These are phyloP conservation scores for Pseudoscleropodium purum DNA, from an alignment of 225 moss, liverwort and hornwort genomes.

Conservation along the genomic window DNA sequence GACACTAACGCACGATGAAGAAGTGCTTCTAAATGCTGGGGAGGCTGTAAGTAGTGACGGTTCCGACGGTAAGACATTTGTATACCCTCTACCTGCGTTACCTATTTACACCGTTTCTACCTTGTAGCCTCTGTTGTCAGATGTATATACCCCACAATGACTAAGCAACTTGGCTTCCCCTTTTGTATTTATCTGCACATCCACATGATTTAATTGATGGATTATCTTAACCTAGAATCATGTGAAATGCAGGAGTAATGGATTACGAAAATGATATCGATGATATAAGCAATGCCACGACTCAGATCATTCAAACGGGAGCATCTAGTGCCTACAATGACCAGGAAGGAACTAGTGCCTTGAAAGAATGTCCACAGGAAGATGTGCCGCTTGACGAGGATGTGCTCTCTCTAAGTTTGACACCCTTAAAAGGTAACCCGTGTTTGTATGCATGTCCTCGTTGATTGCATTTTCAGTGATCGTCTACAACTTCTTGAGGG, in stretches of 20 bases:
- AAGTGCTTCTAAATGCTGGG: slow-evolving; percentile 3
- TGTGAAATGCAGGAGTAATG: slow-evolving; percentile 32
- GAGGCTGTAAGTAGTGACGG: slow-evolving; percentile 22
- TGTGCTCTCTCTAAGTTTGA: slow-evolving; percentile 6
- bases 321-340: slow-evolving; percentile 27
- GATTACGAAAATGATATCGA: slow-evolving; percentile 30
- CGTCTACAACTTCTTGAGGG: background rate
- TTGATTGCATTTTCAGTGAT: background rate
- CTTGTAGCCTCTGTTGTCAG: background rate
- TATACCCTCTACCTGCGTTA: background rate
- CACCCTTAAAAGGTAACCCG: slow-evolving; percentile 23
- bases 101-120: background rate
- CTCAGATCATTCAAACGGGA: slow-evolving; percentile 28
- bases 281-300: slow-evolving; percentile 34
- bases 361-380: slow-evolving; percentile 23
- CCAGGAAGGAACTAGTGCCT: slow-evolving; percentile 43
- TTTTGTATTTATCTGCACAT: background rate
- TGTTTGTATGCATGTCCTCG: background rate
- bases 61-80: slow-evolving; percentile 19
- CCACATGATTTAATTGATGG: background rate
- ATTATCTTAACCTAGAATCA: background rate
- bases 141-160: background rate
- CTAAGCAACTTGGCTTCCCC: background rate
- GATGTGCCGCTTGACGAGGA: slow-evolving; percentile 3
- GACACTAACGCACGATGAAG: background rate